Conservation (phyloP, 208 protist species). For the Eutreptiella sp. region DNA sequence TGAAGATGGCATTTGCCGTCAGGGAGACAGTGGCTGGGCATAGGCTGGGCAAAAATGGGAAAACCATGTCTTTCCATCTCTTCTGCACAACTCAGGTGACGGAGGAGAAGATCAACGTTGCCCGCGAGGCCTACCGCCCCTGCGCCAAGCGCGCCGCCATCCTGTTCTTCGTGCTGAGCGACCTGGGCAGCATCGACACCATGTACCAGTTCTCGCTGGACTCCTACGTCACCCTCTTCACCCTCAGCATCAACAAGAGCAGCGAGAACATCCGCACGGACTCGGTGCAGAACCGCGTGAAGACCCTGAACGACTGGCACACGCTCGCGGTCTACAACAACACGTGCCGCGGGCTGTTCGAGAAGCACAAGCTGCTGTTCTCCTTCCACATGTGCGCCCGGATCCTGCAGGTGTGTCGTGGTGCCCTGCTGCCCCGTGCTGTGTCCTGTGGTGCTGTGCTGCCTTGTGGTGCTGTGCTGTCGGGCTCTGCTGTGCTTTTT, state of each 20-base stretch:
- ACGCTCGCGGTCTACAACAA: constrained; percentile 94
- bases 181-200: constrained; percentile 90
- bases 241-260: constrained; percentile 86
- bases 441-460: no score
- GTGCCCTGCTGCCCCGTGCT: no score
- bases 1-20: no score
- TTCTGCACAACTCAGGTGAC: constrained; percentile 74
- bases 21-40: no score
- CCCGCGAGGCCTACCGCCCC: constrained; percentile 91
- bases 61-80: constrained; percentile 24
- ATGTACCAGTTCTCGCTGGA: constrained; percentile 99
- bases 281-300: constrained; percentile 80
- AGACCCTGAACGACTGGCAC: constrained; percentile 91
- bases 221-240: constrained; percentile 93
- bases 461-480: no score
- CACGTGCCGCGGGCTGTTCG: constrained; percentile 96
- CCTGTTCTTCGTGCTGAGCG: constrained; percentile 95
- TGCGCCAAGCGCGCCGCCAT: constrained; percentile 87
- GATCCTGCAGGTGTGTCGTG: constrained; percentile 86
- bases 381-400: constrained; percentile 96
- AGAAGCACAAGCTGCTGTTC: constrained; percentile 97
- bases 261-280: constrained; percentile 73
- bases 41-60: constrained; percentile 33
- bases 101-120: constrained; percentile 88
- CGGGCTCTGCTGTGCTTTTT: no score